Evolutionary conservation across 306 rosid genomes (phyloP).

Genomic region (Lathyrus tuberosus): DNA sequence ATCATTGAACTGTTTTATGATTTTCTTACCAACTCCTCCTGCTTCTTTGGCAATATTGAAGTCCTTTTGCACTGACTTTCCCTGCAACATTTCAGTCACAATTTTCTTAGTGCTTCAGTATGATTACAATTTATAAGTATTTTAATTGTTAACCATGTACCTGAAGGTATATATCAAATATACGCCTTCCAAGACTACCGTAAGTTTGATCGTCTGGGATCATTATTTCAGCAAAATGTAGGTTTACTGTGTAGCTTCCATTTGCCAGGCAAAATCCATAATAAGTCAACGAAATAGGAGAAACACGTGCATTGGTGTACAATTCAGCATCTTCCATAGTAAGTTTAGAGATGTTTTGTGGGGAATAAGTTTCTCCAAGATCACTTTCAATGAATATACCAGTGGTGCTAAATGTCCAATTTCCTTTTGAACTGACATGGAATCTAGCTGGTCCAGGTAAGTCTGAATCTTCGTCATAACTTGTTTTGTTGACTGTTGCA

Average conservation of each 20-base stretch:
- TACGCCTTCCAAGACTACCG: conserved; percentile 53
- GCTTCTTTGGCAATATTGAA: conserved; percentile 58
- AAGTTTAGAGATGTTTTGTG: background rate
- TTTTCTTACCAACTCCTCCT: conserved; percentile 32
- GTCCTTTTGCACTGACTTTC: conserved; percentile 33
- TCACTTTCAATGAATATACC: conserved; percentile 43
- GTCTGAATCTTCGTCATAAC: conserved; percentile 37
- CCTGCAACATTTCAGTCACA: conserved; percentile 41
- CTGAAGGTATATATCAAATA: conserved; percentile 45
- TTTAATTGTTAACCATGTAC: conserved; percentile 27
- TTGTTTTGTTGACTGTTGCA: conserved; percentile 3
- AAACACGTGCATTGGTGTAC: conserved; percentile 61
- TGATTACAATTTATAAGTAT: background rate
- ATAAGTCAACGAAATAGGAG: conserved; percentile 67
- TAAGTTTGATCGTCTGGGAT: conserved; percentile 35
- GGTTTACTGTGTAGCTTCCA: conserved; percentile 51
- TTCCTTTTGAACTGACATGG: background rate
- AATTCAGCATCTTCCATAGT: conserved; percentile 34
- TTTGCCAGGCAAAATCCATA: conserved; percentile 57
- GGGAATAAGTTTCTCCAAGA: background rate
- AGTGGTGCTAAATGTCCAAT: conserved; percentile 62
- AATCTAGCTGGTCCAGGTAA: background rate
- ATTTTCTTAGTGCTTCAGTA: background rate
- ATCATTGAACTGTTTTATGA: background rate
- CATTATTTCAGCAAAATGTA: conserved; percentile 63